phyloP scores from a whole-genome alignment of 306 rosid species.

The Citrullus amarus region DNA sequence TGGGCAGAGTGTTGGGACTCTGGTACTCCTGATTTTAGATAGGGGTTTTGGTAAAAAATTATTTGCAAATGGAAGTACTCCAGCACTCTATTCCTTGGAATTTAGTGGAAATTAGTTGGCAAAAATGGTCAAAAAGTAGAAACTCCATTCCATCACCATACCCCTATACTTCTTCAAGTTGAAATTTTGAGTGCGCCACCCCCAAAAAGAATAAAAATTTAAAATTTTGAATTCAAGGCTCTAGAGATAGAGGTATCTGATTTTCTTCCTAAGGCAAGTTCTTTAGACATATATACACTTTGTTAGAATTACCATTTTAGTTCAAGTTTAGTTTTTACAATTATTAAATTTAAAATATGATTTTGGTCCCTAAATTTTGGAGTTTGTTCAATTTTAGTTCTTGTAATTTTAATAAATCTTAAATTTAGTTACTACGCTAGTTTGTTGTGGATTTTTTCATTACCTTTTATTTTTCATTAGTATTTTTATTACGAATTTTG shows the following conservation, averaged over 20 bases:
- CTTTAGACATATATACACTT: not conserved
- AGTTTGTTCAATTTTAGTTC: too few relatives aligned
- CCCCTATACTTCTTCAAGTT: not conserved
- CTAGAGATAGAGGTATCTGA: not conserved
- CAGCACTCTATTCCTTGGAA: not conserved
- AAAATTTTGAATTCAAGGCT: not conserved
- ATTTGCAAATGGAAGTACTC: not conserved
- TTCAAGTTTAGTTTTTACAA: too few relatives aligned
- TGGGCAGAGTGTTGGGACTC: not conserved
- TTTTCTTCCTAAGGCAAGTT: not conserved
- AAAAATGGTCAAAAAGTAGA: not conserved
- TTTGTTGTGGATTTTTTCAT: too few relatives aligned
- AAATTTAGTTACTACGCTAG: too few relatives aligned
- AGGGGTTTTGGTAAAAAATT: not conserved
- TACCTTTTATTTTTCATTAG: too few relatives aligned
- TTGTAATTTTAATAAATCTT: too few relatives aligned
- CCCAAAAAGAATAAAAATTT: not conserved
- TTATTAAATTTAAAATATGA: too few relatives aligned
- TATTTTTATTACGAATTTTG: too few relatives aligned
- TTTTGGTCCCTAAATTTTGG: too few relatives aligned
- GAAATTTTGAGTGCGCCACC: not conserved
- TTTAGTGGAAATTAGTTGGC: not conserved
- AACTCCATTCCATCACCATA: not conserved
- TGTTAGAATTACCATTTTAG: too few relatives aligned
- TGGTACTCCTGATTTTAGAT: not conserved